Evolutionary conservation across 2,329 filamentous ascomycete genomes (phyloP).

Genomic region (Penicillium palitans): DNA sequence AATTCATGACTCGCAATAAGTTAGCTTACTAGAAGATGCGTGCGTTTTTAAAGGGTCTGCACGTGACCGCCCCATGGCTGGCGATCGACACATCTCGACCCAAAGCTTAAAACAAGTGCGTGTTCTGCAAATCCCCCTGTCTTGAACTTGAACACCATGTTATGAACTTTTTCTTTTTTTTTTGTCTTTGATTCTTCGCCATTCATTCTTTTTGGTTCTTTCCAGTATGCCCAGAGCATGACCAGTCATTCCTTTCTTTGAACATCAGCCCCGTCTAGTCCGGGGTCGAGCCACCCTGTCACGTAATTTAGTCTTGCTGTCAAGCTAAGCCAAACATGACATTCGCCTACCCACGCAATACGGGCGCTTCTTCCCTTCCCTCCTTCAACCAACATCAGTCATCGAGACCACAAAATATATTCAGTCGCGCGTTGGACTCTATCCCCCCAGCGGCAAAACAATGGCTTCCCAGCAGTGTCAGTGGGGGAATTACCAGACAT

Average conservation of each 20-base stretch:
- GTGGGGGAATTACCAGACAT: slow-evolving; percentile 8
- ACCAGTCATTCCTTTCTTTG: slow-evolving; percentile 22
- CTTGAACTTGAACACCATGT: slow-evolving; percentile 5
- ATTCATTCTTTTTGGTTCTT: slow-evolving; percentile 5
- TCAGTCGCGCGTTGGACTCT: slow-evolving; percentile 17
- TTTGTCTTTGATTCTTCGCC: background rate
- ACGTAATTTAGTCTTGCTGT: slow-evolving; percentile 9
- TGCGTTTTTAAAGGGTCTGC: background rate
- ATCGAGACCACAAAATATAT: slow-evolving; percentile 13
- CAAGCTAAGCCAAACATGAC: slow-evolving; percentile 32
- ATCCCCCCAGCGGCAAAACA: slow-evolving; percentile 25
- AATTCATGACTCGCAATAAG: too few species aligned
- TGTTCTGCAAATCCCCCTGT: slow-evolving; percentile 11
- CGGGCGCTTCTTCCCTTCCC: slow-evolving; percentile 29
- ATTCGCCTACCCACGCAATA: slow-evolving; percentile 34
- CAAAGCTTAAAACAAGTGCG: slow-evolving; percentile 8
- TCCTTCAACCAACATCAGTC: slow-evolving; percentile 22
- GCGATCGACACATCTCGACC: slow-evolving; percentile 13
- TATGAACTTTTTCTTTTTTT: background rate
- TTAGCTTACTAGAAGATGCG: too few species aligned
- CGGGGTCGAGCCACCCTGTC: slow-evolving; percentile 15
- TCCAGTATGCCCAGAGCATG: slow-evolving; percentile 17
- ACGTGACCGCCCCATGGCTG: slow-evolving; percentile 8
- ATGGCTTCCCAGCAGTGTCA: slow-evolving; percentile 22
- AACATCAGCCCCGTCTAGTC: slow-evolving; percentile 16